These are phyloP conservation scores for Crithidia bombi DNA, from an alignment of 208 protist genomes.

Conservation along the genomic window DNA sequence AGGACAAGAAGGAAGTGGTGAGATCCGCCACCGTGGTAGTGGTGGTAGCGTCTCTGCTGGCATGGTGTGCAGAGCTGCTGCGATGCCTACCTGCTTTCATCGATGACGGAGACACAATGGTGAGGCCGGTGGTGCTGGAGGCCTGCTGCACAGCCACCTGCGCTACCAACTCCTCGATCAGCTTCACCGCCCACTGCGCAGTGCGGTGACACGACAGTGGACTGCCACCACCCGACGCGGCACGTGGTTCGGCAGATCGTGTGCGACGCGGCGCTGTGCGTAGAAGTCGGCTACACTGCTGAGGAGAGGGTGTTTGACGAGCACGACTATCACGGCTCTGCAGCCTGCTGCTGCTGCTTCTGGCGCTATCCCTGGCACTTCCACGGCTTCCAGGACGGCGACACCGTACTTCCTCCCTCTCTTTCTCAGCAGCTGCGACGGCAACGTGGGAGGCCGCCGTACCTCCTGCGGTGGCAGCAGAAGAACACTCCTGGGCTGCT, in stretches of 20 bases:
- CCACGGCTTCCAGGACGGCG: no score
- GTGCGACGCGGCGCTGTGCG: neutral
- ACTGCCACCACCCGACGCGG: neutral
- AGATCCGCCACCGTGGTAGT: conserved; percentile 42
- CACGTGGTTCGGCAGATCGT: neutral
- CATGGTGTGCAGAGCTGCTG: neutral
- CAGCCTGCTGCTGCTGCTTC: neutral
- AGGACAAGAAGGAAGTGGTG: conserved; percentile 32
- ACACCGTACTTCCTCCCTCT: neutral
- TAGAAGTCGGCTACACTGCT: neutral
- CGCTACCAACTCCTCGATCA: conserved; percentile 33
- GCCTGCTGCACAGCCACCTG: conserved; percentile 35
- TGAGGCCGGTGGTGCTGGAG: conserved; percentile 1
- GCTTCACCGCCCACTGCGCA: conserved; percentile 39
- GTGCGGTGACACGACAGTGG: conserved; percentile 9
- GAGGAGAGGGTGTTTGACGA: neutral
- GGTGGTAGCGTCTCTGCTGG: neutral
- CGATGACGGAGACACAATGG: neutral
- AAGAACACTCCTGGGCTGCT: conserved; percentile 1
- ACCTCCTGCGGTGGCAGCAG: neutral
- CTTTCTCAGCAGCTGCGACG: neutral
- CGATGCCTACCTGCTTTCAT: neutral
- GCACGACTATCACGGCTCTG: neutral
- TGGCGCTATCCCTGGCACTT: conserved; percentile 1
- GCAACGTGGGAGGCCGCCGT: neutral